Evolutionary conservation across 108 stramenopile genomes (phyloP).

Genomic region (Schizochytrium sp.): DNA sequence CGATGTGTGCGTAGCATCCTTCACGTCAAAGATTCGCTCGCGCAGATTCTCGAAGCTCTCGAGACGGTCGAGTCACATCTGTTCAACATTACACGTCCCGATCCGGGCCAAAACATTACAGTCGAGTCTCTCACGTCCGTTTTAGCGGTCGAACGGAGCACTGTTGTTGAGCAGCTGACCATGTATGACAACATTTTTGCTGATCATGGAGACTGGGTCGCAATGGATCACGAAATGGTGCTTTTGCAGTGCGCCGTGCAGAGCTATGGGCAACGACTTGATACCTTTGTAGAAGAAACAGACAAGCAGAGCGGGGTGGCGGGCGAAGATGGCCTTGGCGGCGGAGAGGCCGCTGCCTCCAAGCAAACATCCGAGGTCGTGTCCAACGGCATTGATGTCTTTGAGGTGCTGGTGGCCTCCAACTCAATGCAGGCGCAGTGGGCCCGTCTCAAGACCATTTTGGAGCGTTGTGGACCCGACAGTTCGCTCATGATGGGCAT

Average conservation of each 20-base stretch:
- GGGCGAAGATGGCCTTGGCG: background rate
- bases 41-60: background rate
- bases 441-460: background rate
- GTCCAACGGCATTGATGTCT: background rate
- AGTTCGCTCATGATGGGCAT: background rate
- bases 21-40: background rate
- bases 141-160: background rate
- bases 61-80: background rate
- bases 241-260: background rate
- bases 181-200: background rate
- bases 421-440: slow-evolving; percentile 7
- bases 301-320: background rate
- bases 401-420: background rate
- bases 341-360: background rate
- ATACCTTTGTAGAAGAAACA: background rate
- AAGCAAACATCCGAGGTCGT: background rate
- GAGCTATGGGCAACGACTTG: background rate
- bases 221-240: background rate
- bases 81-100: background rate
- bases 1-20: slow-evolving; percentile 1
- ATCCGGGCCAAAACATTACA: background rate
- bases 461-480: background rate
- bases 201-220: background rate
- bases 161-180: background rate
- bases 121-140: background rate